Evolutionary conservation across 2,329 filamentous ascomycete species (phyloP).

Genomic region (Fusarium dimerum): DNA sequence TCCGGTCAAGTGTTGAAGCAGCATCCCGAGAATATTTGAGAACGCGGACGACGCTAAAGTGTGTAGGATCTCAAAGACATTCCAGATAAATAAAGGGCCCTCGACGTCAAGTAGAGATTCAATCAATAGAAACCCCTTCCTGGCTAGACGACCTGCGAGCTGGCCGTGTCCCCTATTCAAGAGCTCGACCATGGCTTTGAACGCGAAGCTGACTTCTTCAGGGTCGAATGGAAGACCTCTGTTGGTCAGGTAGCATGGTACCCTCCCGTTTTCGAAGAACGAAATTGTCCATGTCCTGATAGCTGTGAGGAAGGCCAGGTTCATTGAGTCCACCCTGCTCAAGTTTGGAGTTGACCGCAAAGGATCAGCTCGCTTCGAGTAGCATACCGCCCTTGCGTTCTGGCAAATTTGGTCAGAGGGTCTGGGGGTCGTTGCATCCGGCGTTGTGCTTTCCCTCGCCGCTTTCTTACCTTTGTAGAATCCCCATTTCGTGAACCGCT

Average conservation of each 20-base stretch:
- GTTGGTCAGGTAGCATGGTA: neutral
- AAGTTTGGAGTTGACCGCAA: neutral
- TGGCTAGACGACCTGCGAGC: conserved; percentile 8
- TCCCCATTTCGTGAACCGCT: conserved; percentile 14
- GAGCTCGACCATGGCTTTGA: conserved; percentile 7
- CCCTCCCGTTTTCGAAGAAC: conserved; percentile 4
- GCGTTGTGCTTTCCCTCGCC: neutral
- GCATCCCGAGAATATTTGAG: conserved; percentile 4
- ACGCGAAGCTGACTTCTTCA: conserved; percentile 11
- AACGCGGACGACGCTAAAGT: conserved; percentile 5
- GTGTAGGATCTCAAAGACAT: conserved; percentile 11
- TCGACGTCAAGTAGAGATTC: conserved; percentile 8
- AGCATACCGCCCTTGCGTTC: neutral
- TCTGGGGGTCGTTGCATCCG: neutral
- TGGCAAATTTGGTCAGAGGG: no score
- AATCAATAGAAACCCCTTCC: conserved; percentile 8
- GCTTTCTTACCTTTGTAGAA: conserved; percentile 9
- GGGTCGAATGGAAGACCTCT: conserved; percentile 3
- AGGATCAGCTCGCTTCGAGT: neutral
- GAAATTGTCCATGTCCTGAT: conserved; percentile 6
- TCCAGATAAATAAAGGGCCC: conserved; percentile 15
- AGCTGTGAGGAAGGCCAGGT: conserved; percentile 6
- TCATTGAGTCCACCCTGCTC: neutral
- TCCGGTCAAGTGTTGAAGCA: neutral
- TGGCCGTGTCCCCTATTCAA: neutral